Evolutionary conservation across 2,329 filamentous ascomycete genomes (phyloP).

Genomic region (Cladosporium sp.): DNA sequence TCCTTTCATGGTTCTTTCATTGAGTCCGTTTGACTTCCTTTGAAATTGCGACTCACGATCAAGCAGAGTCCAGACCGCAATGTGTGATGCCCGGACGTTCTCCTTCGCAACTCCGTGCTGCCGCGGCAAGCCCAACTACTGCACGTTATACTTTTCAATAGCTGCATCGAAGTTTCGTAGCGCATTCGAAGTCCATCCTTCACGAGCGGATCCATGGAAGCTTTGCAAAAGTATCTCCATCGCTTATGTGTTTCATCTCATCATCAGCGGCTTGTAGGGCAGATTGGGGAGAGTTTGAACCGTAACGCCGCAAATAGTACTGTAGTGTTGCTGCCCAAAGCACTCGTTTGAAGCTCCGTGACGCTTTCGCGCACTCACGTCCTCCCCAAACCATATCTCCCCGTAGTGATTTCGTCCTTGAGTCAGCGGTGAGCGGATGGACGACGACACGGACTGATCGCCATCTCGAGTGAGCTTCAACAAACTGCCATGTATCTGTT

Average conservation of each 20-base stretch:
- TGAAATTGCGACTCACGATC: background rate
- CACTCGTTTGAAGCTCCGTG: background rate
- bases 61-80: background rate
- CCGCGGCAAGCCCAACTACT: background rate
- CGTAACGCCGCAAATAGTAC: background rate
- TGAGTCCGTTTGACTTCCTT: background rate
- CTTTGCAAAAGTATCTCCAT: constrained; percentile 1
- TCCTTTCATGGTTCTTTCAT: background rate
- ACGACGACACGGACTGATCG: constrained; percentile 7
- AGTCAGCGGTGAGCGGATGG: constrained; percentile 4
- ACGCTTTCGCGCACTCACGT: background rate
- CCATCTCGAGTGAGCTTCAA: constrained; percentile 1
- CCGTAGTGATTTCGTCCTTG: background rate
- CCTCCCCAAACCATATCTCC: background rate
- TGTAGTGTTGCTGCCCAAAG: background rate
- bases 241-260: background rate
- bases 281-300: constrained; percentile 3
- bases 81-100: background rate
- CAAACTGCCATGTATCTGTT: background rate
- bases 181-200: constrained; percentile 10
- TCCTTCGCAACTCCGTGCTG: background rate
- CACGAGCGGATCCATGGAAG: background rate
- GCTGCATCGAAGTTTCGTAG: constrained; percentile 18
- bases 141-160: constrained; percentile 10
- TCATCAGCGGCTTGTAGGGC: constrained; percentile 2